phyloP scores from a whole-genome alignment of 176 grass and related monocot genomes.

The Zoysia japonica region DNA sequence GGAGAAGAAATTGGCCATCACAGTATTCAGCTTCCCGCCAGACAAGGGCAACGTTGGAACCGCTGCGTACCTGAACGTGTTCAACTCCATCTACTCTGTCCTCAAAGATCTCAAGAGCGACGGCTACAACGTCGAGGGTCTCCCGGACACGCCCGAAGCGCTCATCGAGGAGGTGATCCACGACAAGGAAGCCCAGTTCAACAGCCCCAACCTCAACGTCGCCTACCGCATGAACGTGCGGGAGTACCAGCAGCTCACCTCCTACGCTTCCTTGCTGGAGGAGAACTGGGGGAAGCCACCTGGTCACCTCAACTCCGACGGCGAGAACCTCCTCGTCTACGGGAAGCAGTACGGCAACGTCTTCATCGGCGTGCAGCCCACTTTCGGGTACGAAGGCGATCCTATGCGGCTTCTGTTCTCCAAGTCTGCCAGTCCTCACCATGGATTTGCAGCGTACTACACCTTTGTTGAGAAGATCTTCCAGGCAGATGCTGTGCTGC shows the following conservation, averaged over 20 bases:
- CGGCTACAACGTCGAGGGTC: conserved; percentile 86
- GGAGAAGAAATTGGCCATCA: conserved; percentile 83
- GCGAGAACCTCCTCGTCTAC: conserved; percentile 87
- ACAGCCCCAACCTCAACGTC: conserved; percentile 93
- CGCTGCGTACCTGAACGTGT: conserved; percentile 93
- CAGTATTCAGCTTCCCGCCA: conserved; percentile 98
- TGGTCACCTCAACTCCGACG: conserved; percentile 93
- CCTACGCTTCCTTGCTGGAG: conserved; percentile 81
- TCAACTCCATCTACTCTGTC: conserved; percentile 87
- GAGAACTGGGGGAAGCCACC: conserved; percentile 98
- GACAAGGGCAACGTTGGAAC: conserved; percentile 97
- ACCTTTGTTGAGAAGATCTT: conserved; percentile 99
- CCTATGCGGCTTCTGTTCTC: conserved; percentile 96
- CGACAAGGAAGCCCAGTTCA: conserved; percentile 99
- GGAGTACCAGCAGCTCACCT: conserved; percentile 81
- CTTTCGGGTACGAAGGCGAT: conserved; percentile 97
- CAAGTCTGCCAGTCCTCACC: conserved; percentile 94
- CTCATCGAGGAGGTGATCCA: conserved; percentile 97
- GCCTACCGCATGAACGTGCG: conserved; percentile 86
- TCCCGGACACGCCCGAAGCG: conserved; percentile 67
- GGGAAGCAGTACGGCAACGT: conserved; percentile 97
- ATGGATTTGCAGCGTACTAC: conserved; percentile 96
- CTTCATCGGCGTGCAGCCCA: conserved; percentile 96
- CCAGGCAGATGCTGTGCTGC: conserved; percentile 88
- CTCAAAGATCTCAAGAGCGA: conserved; percentile 70